These are phyloP conservation scores for Cladosporium colombiae DNA, from an alignment of 2,329 filamentous ascomycete species.

Conservation along the genomic window DNA sequence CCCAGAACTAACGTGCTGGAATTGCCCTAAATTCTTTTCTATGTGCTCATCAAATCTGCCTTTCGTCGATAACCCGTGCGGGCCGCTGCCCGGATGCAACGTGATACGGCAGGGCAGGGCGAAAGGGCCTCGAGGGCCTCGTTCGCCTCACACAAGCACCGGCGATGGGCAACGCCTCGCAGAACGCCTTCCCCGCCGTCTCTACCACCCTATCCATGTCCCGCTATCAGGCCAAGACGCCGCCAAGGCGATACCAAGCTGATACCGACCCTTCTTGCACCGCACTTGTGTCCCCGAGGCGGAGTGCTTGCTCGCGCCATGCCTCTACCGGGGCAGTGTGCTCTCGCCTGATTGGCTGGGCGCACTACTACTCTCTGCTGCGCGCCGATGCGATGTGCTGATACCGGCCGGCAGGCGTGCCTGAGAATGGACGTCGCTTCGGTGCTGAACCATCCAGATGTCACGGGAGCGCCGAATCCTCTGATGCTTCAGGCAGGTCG, in stretches of 20 bases:
- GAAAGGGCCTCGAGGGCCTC: background rate
- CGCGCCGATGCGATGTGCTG: slow-evolving; percentile 5
- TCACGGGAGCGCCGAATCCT: slow-evolving; percentile 10
- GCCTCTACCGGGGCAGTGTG: background rate
- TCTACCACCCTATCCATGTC: background rate
- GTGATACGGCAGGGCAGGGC: background rate
- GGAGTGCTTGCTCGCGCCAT: slow-evolving; percentile 14
- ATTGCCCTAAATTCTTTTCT: background rate
- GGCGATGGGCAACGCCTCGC: background rate
- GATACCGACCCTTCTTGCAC: slow-evolving; percentile 18
- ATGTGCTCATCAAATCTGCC: slow-evolving; percentile 10
- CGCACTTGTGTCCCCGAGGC: slow-evolving; percentile 7
- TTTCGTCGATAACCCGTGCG: background rate
- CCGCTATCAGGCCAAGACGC: slow-evolving; percentile 16
- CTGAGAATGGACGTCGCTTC: slow-evolving; percentile 1
- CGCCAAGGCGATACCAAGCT: slow-evolving; percentile 18
- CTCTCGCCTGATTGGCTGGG: background rate
- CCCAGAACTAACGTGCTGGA: slow-evolving; percentile 7
- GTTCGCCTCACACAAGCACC: background rate
- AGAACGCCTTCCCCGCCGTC: slow-evolving; percentile 10
- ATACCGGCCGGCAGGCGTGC: slow-evolving; percentile 12
- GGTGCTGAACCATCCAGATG: slow-evolving; percentile 6
- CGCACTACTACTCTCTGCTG: background rate
- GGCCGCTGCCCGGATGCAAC: slow-evolving; percentile 14
- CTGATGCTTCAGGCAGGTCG: slow-evolving; percentile 11